phyloP scores from a whole-genome alignment of 257 asterid species.

The Coffea eugenioides region DNA sequence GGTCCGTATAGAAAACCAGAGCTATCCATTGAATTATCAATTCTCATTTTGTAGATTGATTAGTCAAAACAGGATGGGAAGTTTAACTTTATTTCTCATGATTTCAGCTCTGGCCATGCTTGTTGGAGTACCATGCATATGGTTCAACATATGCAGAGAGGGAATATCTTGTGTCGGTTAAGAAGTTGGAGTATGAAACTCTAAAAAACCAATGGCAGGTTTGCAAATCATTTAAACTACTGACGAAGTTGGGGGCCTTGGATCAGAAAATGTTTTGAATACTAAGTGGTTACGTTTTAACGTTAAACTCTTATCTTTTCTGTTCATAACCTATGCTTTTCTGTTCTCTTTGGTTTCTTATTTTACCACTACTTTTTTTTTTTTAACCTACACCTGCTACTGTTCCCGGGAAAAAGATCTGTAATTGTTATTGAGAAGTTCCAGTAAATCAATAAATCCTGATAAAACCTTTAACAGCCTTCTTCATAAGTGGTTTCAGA shows the following conservation, averaged over 20 bases:
- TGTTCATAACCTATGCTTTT: neutral
- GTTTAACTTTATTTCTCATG: constrained; percentile 9
- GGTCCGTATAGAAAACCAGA: constrained; percentile 33
- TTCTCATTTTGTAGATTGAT: neutral
- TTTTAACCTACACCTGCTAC: neutral
- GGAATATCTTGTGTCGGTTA: constrained; percentile 64
- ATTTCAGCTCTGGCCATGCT: constrained; percentile 81
- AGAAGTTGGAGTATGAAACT: constrained; percentile 81
- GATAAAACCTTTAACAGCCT: neutral
- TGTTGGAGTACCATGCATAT: constrained; percentile 71
- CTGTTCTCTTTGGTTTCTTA: neutral
- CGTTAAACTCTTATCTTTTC: neutral
- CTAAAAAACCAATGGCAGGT: constrained; percentile 97
- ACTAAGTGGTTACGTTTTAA: neutral
- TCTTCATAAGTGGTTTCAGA: neutral
- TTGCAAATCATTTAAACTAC: constrained; percentile 19
- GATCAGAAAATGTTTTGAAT: neutral
- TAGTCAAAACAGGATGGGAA: neutral
- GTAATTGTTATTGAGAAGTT: neutral
- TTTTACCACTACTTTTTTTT: neutral
- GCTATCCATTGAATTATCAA: neutral
- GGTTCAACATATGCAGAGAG: constrained; percentile 94
- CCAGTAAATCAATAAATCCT: neutral
- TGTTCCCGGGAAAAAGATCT: constrained; percentile 8
- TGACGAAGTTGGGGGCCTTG: neutral